These are phyloP conservation scores for Bodo saltans DNA, from an alignment of 78 protist genomes.

Conservation along the genomic window DNA sequence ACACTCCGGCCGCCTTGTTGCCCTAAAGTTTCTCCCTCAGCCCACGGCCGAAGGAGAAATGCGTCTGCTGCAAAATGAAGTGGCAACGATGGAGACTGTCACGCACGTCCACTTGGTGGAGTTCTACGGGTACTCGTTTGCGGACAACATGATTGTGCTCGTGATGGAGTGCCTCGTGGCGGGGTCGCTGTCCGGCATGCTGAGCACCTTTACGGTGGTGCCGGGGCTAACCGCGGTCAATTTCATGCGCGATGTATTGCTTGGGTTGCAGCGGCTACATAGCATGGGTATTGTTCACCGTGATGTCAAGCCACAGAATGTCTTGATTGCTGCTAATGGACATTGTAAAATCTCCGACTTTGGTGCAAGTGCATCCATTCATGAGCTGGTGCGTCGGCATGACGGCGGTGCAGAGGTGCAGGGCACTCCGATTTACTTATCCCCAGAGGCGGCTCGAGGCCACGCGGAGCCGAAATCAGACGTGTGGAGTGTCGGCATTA, in stretches of 20 bases:
- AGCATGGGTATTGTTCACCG: constrained; percentile 87
- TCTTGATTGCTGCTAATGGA: constrained; percentile 81
- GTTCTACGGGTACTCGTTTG: too few species aligned
- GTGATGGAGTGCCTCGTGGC: too few species aligned
- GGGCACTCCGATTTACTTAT: constrained; percentile 19
- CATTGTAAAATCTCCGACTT: constrained; percentile 13
- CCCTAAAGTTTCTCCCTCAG: too few species aligned
- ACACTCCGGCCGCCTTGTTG: too few species aligned
- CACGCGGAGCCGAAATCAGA: not conserved
- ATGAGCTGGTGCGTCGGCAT: not conserved
- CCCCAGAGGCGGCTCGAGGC: constrained; percentile 27
- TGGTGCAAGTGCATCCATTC: not conserved
- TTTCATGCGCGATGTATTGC: constrained; percentile 92
- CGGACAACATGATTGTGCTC: too few species aligned
- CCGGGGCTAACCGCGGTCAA: too few species aligned
- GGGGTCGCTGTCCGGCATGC: too few species aligned
- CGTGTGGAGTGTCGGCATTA: constrained; percentile 19
- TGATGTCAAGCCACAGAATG: constrained; percentile 95
- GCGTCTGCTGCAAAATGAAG: too few species aligned
- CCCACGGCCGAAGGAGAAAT: too few species aligned
- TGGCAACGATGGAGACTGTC: too few species aligned
- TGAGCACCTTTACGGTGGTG: too few species aligned
- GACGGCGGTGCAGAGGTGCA: not conserved
- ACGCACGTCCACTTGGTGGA: too few species aligned
- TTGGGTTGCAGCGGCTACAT: constrained; percentile 89